Evolutionary conservation across 306 rosid species (phyloP).

Genomic region (Biancaea sappan): DNA sequence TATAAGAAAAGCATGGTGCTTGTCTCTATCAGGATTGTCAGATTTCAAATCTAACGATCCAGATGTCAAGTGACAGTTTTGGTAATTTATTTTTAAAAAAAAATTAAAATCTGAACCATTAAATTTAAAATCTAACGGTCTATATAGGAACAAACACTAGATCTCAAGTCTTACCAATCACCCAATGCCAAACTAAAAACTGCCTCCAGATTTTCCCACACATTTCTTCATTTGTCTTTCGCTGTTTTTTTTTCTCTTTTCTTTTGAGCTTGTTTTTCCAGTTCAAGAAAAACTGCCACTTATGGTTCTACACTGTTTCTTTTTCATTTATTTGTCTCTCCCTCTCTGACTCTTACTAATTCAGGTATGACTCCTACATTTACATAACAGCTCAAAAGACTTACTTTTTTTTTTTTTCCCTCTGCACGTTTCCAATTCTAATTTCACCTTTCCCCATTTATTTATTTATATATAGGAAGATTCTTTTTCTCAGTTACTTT

Average conservation of each 20-base stretch:
- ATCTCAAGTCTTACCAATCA: too few species aligned
- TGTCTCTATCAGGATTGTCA: too few species aligned
- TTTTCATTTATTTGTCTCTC: background rate
- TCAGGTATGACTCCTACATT: background rate
- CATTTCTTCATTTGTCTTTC: background rate
- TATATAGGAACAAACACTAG: too few species aligned
- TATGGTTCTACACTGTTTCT: background rate
- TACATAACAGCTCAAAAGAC: background rate
- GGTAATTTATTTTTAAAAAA: too few species aligned
- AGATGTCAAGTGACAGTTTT: too few species aligned
- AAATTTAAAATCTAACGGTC: too few species aligned
- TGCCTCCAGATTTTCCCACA: background rate
- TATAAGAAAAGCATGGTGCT: too few species aligned
- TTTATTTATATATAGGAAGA: background rate
- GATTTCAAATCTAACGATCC: too few species aligned
- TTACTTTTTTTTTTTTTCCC: background rate
- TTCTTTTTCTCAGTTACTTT: background rate
- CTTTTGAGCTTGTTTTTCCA: background rate
- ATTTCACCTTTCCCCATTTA: background rate
- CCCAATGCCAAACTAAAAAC: background rate
- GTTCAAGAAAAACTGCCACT: background rate
- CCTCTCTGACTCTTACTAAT: background rate
- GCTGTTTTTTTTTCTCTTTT: background rate
- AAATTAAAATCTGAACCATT: too few species aligned
- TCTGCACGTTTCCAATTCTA: constrained; percentile 3